Base-by-base conservation (phyloP, 352 stramenopile genomes). In the Globisporangium megalacanthum region DNA sequence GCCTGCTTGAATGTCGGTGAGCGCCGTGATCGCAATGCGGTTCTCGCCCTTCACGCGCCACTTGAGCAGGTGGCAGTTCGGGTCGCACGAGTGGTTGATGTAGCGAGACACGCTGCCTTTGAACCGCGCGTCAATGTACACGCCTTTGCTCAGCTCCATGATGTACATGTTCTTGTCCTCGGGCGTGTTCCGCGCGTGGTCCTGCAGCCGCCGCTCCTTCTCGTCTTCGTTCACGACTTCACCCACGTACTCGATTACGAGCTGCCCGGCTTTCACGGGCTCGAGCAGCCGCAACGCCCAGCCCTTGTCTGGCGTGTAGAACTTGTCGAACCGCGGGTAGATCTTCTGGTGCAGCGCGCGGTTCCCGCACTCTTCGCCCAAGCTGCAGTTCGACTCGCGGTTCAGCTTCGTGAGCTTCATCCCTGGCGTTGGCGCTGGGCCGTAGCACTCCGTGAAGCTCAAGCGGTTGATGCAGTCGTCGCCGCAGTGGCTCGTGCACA, bases 21-120 rank as follows among this genome's bases (percentile, higher is more conserved):
- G 65, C 29, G 86, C 89, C 10, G 92, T 96, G 64, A 98, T 97
- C 35, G 86, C 91, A 60, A 98, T 97, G 44, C 92, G 86, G 59
- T 96, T 96, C 45, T 94, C 74, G 42, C 92, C 94, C 44, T 82
- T 84, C 33, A 98, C 95, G 54, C 92, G 96, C 96, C 96, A 99
- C 66, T 96, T 96, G 62, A 98, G 73, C 37, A 98, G 70, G 14
- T 89, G 81, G 67, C 94, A 98, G 67, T 98, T 99, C 0, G 96
- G 96, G 35, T 98, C 86, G 63, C 95, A 99, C 11, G 88, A 97
- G 72, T 99, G 96, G 70, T 99, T 98, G 68, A 98, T 98, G 70
- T 98, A 98, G 25, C 96, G 87, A 20, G 95, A 98, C 25, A 97
- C 84, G 55, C 92, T 96, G 19, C 96, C 96, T 61, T 96, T 89